Base-by-base conservation (phyloP, 176 grass and related monocot genomes). In the Olyra latifolia region DNA sequence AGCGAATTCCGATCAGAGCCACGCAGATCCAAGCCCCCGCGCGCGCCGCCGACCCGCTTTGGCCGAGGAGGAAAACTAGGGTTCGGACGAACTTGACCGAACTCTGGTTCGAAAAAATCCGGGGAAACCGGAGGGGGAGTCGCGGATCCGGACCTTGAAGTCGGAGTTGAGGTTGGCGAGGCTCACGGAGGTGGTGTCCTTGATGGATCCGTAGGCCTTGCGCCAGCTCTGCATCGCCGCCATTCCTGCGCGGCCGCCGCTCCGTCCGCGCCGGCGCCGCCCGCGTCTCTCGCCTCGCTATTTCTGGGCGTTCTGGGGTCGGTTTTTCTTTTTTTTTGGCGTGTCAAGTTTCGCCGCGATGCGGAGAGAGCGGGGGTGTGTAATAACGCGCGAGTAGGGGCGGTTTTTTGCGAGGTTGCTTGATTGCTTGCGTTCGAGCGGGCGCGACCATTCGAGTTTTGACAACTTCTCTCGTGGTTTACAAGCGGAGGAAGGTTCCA, bases 191-290 rank as follows among this genome's bases (percentile, higher is more conserved):
- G 97, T 99, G 67, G 87, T 84, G 80, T 99, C 97, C 78, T 99
- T 99, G 84, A 99, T 82, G 75, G 92, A 87, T 58, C 97, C 97
- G 66, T 93, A 95, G 61, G 97, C 97, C 93, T 99, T 99, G 84
- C 97, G 88, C 97, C 97, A 99, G 68, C 97, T 90, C 87, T 95
- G 93, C 82, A 99, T 66, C 80, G 90, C 63, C 86, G 90, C 89
- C 97, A 99, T 99, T 82, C 69, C 74, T 58, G 17, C 77, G 80
- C 53, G 68, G 27, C 80, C 83, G 61, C 66, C 58, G 43, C 60
- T n/a, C 12, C 50, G 39, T 8, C 62, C 10, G 20, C 80, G 71
- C 40, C 84, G 57, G 48, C 22, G 13, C n/a, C 15, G 38, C 40
- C 12, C 8, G 45, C 32, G 32, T 35, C 6, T 19, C 71, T 40